Percentiles rank a stretch among this genome's conserved stretches.
Evolutionary conservation across 371 early-diverging fungal species (phyloP).

Genomic region (Encephalitozoon intestinalis): DNA sequence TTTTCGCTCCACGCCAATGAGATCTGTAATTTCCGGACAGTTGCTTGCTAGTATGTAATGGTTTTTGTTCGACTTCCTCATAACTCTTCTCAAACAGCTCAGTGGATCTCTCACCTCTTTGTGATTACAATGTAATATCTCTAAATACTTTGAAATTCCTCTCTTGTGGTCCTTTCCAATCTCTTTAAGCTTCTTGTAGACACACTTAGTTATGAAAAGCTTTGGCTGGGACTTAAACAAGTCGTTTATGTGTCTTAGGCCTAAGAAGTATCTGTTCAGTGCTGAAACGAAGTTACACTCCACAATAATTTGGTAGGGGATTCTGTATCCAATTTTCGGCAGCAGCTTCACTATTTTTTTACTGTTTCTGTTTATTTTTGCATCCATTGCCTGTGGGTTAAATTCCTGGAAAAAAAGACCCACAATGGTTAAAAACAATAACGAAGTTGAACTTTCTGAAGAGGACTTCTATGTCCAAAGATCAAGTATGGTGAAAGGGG

Average conservation of each 20-base stretch:
- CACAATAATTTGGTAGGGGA: constrained; percentile 33
- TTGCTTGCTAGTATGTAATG: constrained; percentile 37
- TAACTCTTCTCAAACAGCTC: constrained; percentile 13
- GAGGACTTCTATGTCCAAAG: constrained; percentile 51
- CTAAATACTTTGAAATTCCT: constrained; percentile 1
- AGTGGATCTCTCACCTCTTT: constrained; percentile 14
- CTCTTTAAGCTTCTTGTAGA: constrained; percentile 29
- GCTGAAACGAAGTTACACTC: constrained; percentile 27
- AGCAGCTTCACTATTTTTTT: constrained; percentile 39
- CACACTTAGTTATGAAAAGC: constrained; percentile 40
- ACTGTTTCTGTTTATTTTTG: constrained; percentile 16
- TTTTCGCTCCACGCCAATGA: background rate
- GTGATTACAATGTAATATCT: background rate
- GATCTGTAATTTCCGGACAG: constrained; percentile 3
- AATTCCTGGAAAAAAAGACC: background rate
- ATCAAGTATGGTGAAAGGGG: constrained; percentile 5
- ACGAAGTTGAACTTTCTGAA: constrained; percentile 11
- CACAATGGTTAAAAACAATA: background rate
- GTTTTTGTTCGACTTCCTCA: constrained; percentile 27
- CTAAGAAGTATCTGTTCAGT: constrained; percentile 2
- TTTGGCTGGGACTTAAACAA: constrained; percentile 32
- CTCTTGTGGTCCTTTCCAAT: background rate
- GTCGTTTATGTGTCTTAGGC: constrained; percentile 5
- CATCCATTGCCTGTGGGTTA: constrained; percentile 15
- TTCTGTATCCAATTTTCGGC: constrained; percentile 3